These are phyloP conservation scores for Penicillium manginii DNA, from an alignment of 495 filamentous ascomycete species.

Conservation along the genomic window DNA sequence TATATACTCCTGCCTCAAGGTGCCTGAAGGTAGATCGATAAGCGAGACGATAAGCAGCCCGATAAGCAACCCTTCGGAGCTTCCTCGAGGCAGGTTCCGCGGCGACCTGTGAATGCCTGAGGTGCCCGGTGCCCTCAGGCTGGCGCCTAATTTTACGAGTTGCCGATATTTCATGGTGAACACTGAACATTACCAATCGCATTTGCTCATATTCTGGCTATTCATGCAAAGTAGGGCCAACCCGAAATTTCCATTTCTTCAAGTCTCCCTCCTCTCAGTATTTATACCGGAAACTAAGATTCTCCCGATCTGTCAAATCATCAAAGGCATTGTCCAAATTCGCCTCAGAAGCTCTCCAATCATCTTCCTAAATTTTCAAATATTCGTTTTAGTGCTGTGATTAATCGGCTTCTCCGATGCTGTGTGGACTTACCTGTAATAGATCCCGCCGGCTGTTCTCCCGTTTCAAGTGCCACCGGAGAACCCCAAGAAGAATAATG, in stretches of 20 bases:
- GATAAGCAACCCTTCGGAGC: too few relatives aligned
- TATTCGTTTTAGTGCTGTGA: neutral
- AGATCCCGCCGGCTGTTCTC: conserved; percentile 8
- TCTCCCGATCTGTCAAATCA: conserved; percentile 11
- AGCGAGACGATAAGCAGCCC: too few relatives aligned
- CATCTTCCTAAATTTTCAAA: neutral
- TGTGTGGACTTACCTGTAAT: neutral
- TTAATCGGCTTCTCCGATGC: neutral
- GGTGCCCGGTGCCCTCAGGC: too few relatives aligned
- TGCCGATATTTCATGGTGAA: too few relatives aligned
- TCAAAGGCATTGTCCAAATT: conserved; percentile 15
- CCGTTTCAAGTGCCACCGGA: conserved; percentile 8
- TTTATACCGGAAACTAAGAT: conserved; percentile 13
- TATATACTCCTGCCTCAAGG: too few relatives aligned
- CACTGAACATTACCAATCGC: too few relatives aligned
- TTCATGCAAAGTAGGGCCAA: neutral
- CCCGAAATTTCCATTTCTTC: neutral
- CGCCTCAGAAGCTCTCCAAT: conserved; percentile 8
- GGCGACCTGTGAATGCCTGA: too few relatives aligned
- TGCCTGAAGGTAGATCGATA: too few relatives aligned
- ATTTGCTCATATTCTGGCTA: too few relatives aligned
- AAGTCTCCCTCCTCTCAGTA: neutral
- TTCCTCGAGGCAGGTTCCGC: too few relatives aligned
- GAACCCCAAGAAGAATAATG: conserved; percentile 8
- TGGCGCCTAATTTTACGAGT: too few relatives aligned